Percentiles rank a stretch among this genome's conserved stretches.
These are phyloP conservation scores for Epichloe amarillans DNA, from an alignment of 2,329 filamentous ascomycete genomes.

Conservation along the genomic window DNA sequence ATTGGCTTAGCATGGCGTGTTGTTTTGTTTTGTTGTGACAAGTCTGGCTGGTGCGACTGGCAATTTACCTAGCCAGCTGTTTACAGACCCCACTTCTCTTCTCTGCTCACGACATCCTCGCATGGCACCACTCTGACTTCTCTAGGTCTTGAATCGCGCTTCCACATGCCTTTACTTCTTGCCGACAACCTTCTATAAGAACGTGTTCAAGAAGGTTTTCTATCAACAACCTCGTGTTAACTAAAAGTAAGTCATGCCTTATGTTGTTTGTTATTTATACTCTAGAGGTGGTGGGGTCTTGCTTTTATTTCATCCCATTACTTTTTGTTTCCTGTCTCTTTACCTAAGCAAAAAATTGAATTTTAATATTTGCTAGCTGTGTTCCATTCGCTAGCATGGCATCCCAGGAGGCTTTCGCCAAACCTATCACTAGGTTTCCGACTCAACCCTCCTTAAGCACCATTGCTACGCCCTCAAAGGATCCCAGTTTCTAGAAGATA, in stretches of 20 bases:
- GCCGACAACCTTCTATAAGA: too few relatives aligned
- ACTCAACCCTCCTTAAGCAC: not conserved
- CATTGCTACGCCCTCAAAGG: not conserved
- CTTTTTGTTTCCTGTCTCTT: not conserved
- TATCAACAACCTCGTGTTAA: too few relatives aligned
- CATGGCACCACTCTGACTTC: too few relatives aligned
- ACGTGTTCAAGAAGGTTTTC: too few relatives aligned
- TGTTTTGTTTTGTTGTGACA: not conserved
- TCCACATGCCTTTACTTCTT: too few relatives aligned
- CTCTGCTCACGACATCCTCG: too few relatives aligned
- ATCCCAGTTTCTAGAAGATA: conserved; percentile 8
- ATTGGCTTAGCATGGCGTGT: not conserved
- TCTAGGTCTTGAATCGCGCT: too few relatives aligned
- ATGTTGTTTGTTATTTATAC: not conserved
- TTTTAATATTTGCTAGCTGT: not conserved
- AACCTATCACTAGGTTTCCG: not conserved
- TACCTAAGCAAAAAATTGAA: not conserved
- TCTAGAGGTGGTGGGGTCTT: not conserved
- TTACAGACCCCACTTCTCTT: not conserved
- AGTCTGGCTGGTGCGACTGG: not conserved
- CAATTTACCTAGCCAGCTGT: not conserved
- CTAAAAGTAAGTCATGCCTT: not conserved
- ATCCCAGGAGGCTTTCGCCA: not conserved
- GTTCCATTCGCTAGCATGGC: not conserved
- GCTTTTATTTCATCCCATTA: not conserved